Conservation (phyloP, 257 asterid species). For the Leptodermis oblonga region DNA sequence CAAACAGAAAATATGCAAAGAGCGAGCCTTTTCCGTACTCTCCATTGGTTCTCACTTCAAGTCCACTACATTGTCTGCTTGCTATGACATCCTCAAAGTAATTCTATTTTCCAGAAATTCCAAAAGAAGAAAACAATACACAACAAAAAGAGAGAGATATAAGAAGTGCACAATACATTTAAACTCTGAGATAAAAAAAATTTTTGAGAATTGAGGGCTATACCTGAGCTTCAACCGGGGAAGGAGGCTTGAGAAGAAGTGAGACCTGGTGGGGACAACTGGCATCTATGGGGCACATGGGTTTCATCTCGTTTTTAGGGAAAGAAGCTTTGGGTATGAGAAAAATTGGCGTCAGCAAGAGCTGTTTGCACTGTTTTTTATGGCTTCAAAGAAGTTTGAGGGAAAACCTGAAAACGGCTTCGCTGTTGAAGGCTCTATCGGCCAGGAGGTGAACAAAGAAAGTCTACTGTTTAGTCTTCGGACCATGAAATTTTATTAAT, state of each 20-base stretch:
- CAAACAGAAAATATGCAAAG: neutral
- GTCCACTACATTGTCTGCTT: slow-evolving; percentile 28
- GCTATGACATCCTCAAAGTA: slow-evolving; percentile 54
- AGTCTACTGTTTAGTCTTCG: no score
- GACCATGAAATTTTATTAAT: no score
- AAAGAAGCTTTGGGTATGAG: neutral
- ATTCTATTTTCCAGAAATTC: slow-evolving; percentile 47
- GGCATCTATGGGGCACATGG: slow-evolving; percentile 46
- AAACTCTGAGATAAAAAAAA: slow-evolving; percentile 7
- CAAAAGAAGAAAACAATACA: slow-evolving; percentile 5
- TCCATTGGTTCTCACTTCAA: slow-evolving; percentile 54
- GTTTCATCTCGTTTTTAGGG: slow-evolving; percentile 15
- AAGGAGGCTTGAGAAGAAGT: slow-evolving; percentile 53
- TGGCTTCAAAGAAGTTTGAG: neutral
- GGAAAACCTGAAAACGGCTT: neutral
- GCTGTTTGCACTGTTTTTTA: neutral
- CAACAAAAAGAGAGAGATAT: neutral
- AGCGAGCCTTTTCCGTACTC: slow-evolving; percentile 62
- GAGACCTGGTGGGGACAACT: slow-evolving; percentile 45
- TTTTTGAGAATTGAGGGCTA: no score
- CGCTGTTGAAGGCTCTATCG: neutral
- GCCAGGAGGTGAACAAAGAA: no score
- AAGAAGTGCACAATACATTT: neutral
- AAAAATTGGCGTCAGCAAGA: neutral
- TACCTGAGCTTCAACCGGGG: slow-evolving; percentile 55